A percentile compares a stretch with the other conserved stretches of the same genome.
These are phyloP conservation scores for Botrytis galanthina DNA, from an alignment of 2,329 filamentous ascomycete species.

Conservation along the genomic window DNA sequence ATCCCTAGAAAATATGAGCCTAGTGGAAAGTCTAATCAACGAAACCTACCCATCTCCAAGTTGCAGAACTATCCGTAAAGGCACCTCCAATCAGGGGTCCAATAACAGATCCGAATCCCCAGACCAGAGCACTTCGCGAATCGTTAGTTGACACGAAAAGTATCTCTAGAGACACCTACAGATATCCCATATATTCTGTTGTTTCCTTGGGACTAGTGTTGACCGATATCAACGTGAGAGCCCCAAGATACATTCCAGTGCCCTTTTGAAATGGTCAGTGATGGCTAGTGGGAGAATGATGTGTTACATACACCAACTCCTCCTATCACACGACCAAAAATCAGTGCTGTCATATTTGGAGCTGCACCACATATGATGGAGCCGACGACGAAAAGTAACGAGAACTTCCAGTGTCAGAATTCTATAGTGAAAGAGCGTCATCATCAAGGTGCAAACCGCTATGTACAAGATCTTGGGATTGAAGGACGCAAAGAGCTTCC, in stretches of 20 bases:
- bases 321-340: conserved; percentile 47
- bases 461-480: conserved; percentile 38
- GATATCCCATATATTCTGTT: conserved; percentile 26
- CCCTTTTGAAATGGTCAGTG: conserved; percentile 31
- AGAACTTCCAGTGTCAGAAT: neutral
- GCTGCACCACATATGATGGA: conserved; percentile 40
- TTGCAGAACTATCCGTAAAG: conserved; percentile 44
- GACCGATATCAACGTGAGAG: conserved; percentile 46
- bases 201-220: conserved; percentile 40
- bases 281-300: neutral
- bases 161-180: neutral
- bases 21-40: no score
- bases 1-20: no score
- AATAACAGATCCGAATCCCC: conserved; percentile 8
- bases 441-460: conserved; percentile 31
- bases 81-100: conserved; percentile 33
- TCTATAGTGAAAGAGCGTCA: neutral
- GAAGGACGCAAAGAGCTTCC: conserved; percentile 36
- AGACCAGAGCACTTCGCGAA: neutral
- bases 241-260: conserved; percentile 46
- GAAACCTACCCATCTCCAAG: conserved; percentile 45
- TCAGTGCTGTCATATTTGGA: conserved; percentile 45
- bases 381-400: conserved; percentile 36
- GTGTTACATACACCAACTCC: conserved; percentile 41
- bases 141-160: neutral